phyloP scores from a whole-genome alignment of 2,329 filamentous ascomycete genomes.

The Lachnellula occidentalis region DNA sequence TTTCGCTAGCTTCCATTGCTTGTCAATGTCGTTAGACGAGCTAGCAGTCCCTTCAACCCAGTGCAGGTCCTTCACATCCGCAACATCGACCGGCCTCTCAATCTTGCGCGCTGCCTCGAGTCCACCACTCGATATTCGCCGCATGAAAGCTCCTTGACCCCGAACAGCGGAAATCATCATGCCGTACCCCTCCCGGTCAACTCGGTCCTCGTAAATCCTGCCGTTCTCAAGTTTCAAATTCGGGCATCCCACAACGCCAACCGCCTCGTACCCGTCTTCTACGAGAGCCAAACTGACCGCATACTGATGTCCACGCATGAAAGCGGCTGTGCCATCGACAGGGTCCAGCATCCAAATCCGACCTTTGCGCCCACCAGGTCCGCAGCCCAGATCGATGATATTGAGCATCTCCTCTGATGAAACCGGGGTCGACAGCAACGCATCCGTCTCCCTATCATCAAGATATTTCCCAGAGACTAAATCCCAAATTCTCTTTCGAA shows the following conservation, averaged over 20 bases:
- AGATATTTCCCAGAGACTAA: slow-evolving; percentile 40
- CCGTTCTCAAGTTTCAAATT: slow-evolving; percentile 45
- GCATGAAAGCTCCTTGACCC: slow-evolving; percentile 37
- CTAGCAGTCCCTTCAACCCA: slow-evolving; percentile 42
- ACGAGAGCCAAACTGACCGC: slow-evolving; percentile 55
- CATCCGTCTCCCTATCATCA: slow-evolving; percentile 33
- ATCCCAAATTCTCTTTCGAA: slow-evolving; percentile 51
- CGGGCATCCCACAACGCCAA: slow-evolving; percentile 58
- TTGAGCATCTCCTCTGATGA: slow-evolving; percentile 52
- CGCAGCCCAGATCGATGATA: slow-evolving; percentile 55
- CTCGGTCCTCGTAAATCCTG: slow-evolving; percentile 33
- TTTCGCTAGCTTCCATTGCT: slow-evolving; percentile 27
- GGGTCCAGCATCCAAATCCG: slow-evolving; percentile 60
- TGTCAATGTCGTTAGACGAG: slow-evolving; percentile 34
- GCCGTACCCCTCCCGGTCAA: slow-evolving; percentile 38
- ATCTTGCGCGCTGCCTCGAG: slow-evolving; percentile 33
- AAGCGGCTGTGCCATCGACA: slow-evolving; percentile 59
- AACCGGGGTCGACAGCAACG: slow-evolving; percentile 35
- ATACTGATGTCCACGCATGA: slow-evolving; percentile 56
- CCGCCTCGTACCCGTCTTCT: slow-evolving; percentile 49
- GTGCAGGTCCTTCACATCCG: slow-evolving; percentile 31
- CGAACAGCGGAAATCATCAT: slow-evolving; percentile 45
- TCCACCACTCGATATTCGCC: slow-evolving; percentile 32
- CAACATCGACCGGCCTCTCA: slow-evolving; percentile 9
- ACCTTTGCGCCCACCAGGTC: slow-evolving; percentile 34